A percentile compares a stretch with the other conserved stretches of the same genome.
Evolutionary conservation across 495 filamentous ascomycete species (phyloP).

Genomic region (Penicillium soppii): DNA sequence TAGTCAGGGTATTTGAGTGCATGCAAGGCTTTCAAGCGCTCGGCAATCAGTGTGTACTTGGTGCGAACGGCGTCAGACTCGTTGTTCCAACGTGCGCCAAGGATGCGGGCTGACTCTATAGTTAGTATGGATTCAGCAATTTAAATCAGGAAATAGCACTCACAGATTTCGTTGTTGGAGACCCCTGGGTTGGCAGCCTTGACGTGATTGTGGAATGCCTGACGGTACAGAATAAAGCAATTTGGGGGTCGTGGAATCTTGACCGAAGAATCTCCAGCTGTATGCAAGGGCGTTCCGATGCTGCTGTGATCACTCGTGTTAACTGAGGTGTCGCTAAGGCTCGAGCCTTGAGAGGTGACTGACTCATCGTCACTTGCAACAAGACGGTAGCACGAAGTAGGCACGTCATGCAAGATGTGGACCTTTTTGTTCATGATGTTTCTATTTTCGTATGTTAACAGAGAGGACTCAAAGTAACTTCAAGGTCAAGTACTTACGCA

Average conservation of each 20-base stretch:
- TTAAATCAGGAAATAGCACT: conserved; percentile 13
- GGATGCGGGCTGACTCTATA: conserved; percentile 35
- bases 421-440: neutral
- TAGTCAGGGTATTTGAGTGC: conserved; percentile 45
- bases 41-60: conserved; percentile 38
- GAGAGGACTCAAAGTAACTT: neutral
- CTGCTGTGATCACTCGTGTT: neutral
- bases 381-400: neutral
- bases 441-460: neutral
- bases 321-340: neutral
- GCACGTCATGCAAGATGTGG: neutral
- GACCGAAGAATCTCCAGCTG: neutral
- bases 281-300: neutral
- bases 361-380: neutral
- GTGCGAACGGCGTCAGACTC: conserved; percentile 33
- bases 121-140: conserved; percentile 19
- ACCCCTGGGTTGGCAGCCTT: conserved; percentile 37
- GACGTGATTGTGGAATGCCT: conserved; percentile 34
- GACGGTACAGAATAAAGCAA: conserved; percentile 47
- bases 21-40: conserved; percentile 45
- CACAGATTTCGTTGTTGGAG: conserved; percentile 49
- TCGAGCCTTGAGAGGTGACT: neutral
- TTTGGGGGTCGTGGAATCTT: conserved; percentile 46
- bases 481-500: neutral
- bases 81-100: conserved; percentile 43